These are phyloP conservation scores for Aspergillus texensis DNA, from an alignment of 2,329 filamentous ascomycete species.

Conservation along the genomic window DNA sequence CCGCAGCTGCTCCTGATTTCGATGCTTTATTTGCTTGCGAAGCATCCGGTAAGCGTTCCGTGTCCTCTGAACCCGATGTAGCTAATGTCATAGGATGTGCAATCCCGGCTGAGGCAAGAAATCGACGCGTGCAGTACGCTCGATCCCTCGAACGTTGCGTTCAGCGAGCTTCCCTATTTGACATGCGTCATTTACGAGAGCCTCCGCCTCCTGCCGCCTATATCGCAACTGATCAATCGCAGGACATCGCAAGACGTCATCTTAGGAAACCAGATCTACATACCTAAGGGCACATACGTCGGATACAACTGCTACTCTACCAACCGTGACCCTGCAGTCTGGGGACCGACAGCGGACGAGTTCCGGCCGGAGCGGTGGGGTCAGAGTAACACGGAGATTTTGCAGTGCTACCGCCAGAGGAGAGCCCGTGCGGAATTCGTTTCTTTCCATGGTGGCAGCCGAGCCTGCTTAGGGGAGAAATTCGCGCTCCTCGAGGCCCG, in stretches of 20 bases:
- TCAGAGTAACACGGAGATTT: slow-evolving; percentile 33
- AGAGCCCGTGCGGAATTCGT: slow-evolving; percentile 45
- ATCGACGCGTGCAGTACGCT: not conserved
- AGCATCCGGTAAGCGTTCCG: slow-evolving; percentile 18
- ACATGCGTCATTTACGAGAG: not conserved
- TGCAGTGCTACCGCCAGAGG: slow-evolving; percentile 36
- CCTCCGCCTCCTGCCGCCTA: not conserved
- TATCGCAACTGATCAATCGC: not conserved
- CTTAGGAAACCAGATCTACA: slow-evolving; percentile 26
- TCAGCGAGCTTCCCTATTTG: not conserved
- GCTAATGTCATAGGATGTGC: not conserved
- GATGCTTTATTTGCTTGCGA: slow-evolving; percentile 36
- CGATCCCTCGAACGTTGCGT: not conserved
- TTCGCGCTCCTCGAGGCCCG: slow-evolving; percentile 45
- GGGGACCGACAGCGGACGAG: slow-evolving; percentile 38
- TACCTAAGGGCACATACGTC: slow-evolving; percentile 38
- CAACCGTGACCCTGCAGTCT: slow-evolving; percentile 33
- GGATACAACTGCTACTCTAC: slow-evolving; percentile 42
- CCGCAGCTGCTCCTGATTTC: slow-evolving; percentile 38
- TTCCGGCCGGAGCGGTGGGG: slow-evolving; percentile 46
- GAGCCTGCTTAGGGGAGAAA: slow-evolving; percentile 46
- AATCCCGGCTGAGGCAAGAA: not conserved
- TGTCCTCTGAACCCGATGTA: not conserved
- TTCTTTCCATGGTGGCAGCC: slow-evolving; percentile 46
- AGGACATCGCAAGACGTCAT: not conserved